Percentiles rank a stretch among this genome's conserved stretches.
Evolutionary conservation across 1,284 basidiomycete species (phyloP).

Genomic region (Puccinia triticina): DNA sequence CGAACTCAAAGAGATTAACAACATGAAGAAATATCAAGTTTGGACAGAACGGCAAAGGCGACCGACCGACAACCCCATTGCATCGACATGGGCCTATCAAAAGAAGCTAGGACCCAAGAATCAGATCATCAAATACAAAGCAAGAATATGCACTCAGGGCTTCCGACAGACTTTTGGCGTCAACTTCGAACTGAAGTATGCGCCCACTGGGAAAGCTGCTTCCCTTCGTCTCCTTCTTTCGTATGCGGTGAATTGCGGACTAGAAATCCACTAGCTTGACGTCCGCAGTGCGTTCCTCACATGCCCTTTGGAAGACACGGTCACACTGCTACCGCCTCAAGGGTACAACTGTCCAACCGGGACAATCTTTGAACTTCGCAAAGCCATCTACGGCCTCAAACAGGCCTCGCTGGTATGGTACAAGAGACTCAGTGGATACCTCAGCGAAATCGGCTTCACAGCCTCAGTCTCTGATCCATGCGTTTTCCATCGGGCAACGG

Average conservation of each 20-base stretch:
- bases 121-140: conserved; percentile 1
- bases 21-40: not conserved
- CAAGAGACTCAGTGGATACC: not conserved
- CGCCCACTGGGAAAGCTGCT: not conserved
- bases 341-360: not conserved
- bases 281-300: conserved; percentile 16
- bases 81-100: not conserved
- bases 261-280: conserved; percentile 11
- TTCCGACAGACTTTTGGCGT: conserved; percentile 10
- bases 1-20: not conserved
- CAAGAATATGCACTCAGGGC: conserved; percentile 18
- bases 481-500: not conserved
- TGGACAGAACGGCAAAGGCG: not conserved
- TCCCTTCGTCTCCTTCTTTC: not conserved
- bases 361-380: not conserved
- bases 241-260: not conserved
- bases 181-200: not conserved
- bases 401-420: not conserved
- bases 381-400: conserved; percentile 8
- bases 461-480: not conserved
- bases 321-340: not conserved
- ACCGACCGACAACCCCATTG: not conserved
- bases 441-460: not conserved
- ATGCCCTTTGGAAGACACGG: not conserved
- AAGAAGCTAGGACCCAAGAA: not conserved